Base-by-base conservation (phyloP, 495 filamentous ascomycete species). In the Hypoxylon trugodes region DNA sequence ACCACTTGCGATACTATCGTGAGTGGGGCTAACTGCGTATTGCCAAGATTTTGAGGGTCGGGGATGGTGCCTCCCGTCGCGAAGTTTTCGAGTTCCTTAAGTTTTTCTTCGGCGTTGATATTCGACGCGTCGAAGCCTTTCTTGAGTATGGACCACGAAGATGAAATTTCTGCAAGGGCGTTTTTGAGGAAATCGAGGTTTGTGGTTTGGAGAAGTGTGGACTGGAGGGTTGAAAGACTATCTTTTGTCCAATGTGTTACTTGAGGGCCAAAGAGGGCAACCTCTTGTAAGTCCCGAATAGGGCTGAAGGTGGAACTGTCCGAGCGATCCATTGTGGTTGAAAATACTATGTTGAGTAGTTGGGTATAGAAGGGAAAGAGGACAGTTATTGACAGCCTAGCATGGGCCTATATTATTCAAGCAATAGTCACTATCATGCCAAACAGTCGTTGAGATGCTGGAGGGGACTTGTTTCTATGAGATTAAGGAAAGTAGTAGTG, bases 191-290 rank as follows among this genome's bases (percentile, higher is more conserved):
- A 47, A 13, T 32, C 6, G 6, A 47, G 25, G 25, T 47, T 47
- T 16, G 43, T 6, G 43, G 28, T 15, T 18, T 12, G 3, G 7
- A 30, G 32, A 30, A 47, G 25, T 2, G 28, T 26, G 13, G 43
- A 30, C 32, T 47, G 24, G 25, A 47, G 43, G 15, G 7, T 47
- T 18, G 43, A 30, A 30, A 47, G 43, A 30, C 25, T 47, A 32
- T 47, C 43, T 2, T 32, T 13, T 47, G 43, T 47, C 43, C 43
- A 47, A 4, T 47, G 25, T 19, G 43, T 47, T 3, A 18, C 43
- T 47, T 47, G 43, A 7, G 43, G 43, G 16, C 43, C 43, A 15
- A 47, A 47, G 28, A 47, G 10, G 4, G 43, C 43, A 24, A 47
- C 43, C 43, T n/a, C n/a, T n/a, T n/a, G n/a, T n/a, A n/a, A n/a